Base-by-base conservation (phyloP, 352 stramenopile species). In the Globisporangium viniferum region DNA sequence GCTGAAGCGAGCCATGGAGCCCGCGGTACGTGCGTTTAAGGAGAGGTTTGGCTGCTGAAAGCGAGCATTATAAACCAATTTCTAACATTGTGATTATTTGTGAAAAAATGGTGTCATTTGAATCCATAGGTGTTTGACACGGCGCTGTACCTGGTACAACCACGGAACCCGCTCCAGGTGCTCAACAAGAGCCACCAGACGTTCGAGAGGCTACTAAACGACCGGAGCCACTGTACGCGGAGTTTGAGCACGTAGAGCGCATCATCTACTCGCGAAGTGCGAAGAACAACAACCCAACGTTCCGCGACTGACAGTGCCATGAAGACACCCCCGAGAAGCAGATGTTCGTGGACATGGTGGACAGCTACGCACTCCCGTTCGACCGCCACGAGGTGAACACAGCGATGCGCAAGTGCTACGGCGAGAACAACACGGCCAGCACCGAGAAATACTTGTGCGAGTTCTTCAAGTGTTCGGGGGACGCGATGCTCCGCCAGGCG, bases 301-400 rank as follows among this genome's bases (percentile, higher is more conserved):
- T 59, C 18, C 54, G 54, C 3, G 54, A 59, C 24, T 59, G 54
- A 27, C 10, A 39, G 24, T 27, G 31, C 7, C 1, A 69, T 62
- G 18, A 58, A 24, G 51, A 51, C 10, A 14, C 36, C 74, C 12
- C 48, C 5, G n/a, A 18, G 5, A 73, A 46, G 2, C 66, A 60
- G 0, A 68, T 77, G 67, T 81, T 75, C 36, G 24, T 81, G 15
- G 72, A 79, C 33, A 67, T 81, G n/a, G 6, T 62, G 29, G 44
- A 79, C 3, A 68, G 66, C 54, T 75, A 77, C 41, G 39, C 73
- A 2, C 31, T 81, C 33, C 74, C 74, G 3, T 81, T 81, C 48
- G 58, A 71, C 10, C 29, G 71, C 7, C 55, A 12, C 31, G 35
- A 22, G 14, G 46, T 64, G 2, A 57, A 56, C 24, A 51, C 58